Evolutionary conservation across 2,329 filamentous ascomycete genomes (phyloP).

Genomic region (Phaeosphaeriaceae sp.): DNA sequence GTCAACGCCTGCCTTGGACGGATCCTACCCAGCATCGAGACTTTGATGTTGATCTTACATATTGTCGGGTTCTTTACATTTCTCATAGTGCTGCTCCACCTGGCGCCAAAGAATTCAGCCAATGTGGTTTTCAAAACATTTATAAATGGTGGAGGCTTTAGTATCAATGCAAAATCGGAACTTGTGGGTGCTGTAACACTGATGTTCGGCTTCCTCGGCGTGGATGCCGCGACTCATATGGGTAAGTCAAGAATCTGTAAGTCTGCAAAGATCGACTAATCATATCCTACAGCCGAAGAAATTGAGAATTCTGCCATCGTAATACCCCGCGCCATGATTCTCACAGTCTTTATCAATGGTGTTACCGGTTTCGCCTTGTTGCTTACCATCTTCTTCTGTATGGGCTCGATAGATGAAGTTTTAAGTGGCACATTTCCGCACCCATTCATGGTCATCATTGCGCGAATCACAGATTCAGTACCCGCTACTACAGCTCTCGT

Average conservation of each 20-base stretch:
- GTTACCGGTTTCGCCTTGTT: conserved; percentile 31
- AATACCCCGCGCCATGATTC: conserved; percentile 42
- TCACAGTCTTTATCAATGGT: conserved; percentile 40
- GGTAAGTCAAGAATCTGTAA: background rate
- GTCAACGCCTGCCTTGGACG: conserved; percentile 52
- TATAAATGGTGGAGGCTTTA: conserved; percentile 52
- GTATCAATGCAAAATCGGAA: conserved; percentile 41
- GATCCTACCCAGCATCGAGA: conserved; percentile 53
- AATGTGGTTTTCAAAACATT: conserved; percentile 49
- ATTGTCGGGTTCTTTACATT: conserved; percentile 57
- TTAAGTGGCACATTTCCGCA: background rate
- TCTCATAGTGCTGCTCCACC: conserved; percentile 40
- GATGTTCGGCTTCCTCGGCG: conserved; percentile 27
- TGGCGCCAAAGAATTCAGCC: conserved; percentile 9
- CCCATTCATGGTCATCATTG: background rate
- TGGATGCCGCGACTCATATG: conserved; percentile 2
- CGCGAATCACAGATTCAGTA: conserved; percentile 7
- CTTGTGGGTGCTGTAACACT: conserved; percentile 45
- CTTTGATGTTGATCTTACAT: conserved; percentile 53
- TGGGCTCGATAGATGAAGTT: conserved; percentile 30
- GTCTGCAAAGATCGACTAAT: background rate
- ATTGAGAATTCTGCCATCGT: conserved; percentile 24
- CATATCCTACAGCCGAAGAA: conserved; percentile 25
- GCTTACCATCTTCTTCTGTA: conserved; percentile 42
- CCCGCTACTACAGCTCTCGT: conserved; percentile 41